Conservation (phyloP, 2,329 filamentous ascomycete genomes). For the Aureobasidium sp. region DNA sequence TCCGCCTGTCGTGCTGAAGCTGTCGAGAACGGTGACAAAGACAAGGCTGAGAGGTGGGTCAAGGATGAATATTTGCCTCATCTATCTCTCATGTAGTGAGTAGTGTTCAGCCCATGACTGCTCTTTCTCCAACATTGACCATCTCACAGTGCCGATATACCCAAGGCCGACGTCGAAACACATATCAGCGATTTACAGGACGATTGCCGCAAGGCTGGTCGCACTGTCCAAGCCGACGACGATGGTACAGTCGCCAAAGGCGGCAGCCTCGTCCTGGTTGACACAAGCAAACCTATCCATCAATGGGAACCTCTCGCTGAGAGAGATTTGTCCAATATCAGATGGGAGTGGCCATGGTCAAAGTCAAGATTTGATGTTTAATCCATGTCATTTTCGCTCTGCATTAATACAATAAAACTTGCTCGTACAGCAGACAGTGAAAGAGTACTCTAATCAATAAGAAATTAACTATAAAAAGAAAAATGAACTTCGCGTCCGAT, state of each 20-base stretch:
- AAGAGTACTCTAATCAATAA: slow-evolving; percentile 15
- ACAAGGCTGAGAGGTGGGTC: slow-evolving; percentile 27
- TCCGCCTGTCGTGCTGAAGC: slow-evolving; percentile 26
- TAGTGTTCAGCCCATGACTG: slow-evolving; percentile 4
- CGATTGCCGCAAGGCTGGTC: slow-evolving; percentile 23
- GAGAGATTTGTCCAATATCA: slow-evolving; percentile 21
- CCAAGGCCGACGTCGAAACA: slow-evolving; percentile 17
- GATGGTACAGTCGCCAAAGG: slow-evolving; percentile 24
- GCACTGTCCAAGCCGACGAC: slow-evolving; percentile 18
- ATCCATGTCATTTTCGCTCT: not conserved
- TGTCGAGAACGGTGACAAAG: slow-evolving; percentile 24
- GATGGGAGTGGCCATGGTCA: slow-evolving; percentile 18
- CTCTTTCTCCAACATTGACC: not conserved
- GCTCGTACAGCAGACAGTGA: not conserved
- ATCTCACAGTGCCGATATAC: slow-evolving; percentile 20
- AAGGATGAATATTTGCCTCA: slow-evolving; percentile 33
- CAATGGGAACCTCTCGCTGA: slow-evolving; percentile 33
- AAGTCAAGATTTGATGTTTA: slow-evolving; percentile 9
- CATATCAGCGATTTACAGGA: slow-evolving; percentile 23
- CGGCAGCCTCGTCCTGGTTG: slow-evolving; percentile 35
- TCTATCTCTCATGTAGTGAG: slow-evolving; percentile 38
- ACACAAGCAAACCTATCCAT: slow-evolving; percentile 32
- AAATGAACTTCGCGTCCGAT: slow-evolving; percentile 10
- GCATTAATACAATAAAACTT: not conserved
- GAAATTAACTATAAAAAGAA: slow-evolving; percentile 11